Evolutionary conservation across 1,284 basidiomycete species (phyloP).

Genomic region (Trichosporon asahii): DNA sequence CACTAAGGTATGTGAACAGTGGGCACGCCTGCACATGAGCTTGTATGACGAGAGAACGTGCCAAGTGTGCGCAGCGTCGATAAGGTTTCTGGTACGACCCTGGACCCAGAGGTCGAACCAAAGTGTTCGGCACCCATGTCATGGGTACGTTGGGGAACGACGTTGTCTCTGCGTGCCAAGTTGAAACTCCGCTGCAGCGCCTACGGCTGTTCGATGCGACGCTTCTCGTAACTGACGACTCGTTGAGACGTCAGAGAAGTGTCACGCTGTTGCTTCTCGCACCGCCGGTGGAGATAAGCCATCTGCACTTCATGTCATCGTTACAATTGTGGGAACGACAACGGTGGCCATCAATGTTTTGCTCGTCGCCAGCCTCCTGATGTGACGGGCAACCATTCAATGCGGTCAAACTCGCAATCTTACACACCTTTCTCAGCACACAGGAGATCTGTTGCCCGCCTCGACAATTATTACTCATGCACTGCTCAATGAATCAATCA

Average conservation of each 20-base stretch:
- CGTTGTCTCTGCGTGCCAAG: not conserved
- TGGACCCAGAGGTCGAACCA: not conserved
- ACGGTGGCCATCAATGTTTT: not conserved
- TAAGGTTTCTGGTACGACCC: conserved; percentile 1
- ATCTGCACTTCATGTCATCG: not conserved
- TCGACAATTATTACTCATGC: not conserved
- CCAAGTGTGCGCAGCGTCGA: not conserved
- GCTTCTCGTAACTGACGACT: not conserved
- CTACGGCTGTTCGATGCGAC: not conserved
- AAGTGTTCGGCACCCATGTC: not conserved
- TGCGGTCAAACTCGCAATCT: not conserved
- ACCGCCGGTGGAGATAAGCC: not conserved
- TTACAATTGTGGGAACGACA: not conserved
- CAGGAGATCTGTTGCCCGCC: not conserved
- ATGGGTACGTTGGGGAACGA: not conserved
- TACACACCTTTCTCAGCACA: not conserved
- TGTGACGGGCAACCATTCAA: not conserved
- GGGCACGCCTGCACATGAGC: not conserved
- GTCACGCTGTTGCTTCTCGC: not conserved
- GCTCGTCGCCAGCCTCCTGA: not conserved
- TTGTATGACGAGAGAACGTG: not conserved
- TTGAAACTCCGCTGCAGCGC: not conserved
- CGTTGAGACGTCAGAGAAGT: not conserved
- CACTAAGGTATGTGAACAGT: not conserved
- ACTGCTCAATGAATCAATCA: not conserved